phyloP scores from a whole-genome alignment of 257 asterid species.

The Nemophila menziesii region DNA sequence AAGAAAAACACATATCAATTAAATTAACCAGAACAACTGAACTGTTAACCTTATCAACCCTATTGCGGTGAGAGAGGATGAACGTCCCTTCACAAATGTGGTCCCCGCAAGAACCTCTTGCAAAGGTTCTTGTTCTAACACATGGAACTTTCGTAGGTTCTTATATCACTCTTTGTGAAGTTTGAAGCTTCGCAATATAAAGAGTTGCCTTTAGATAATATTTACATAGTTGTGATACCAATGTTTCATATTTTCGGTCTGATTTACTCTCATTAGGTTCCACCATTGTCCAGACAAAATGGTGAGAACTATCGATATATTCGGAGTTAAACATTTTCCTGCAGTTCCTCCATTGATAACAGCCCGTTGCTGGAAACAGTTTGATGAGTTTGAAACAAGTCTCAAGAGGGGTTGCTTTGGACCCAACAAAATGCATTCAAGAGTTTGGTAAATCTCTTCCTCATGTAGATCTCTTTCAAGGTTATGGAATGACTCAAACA shows the following conservation, averaged over 20 bases:
- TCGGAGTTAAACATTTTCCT: slow-evolving; percentile 51
- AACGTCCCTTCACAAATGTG: too few relatives aligned
- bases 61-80: too few relatives aligned
- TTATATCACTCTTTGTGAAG: slow-evolving; percentile 41
- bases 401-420: slow-evolving; percentile 77
- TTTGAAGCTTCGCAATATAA: slow-evolving; percentile 30
- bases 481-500: slow-evolving; percentile 74
- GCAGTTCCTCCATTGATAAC: slow-evolving; percentile 80
- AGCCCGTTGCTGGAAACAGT: slow-evolving; percentile 38
- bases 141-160: slow-evolving; percentile 44
- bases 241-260: slow-evolving; percentile 69
- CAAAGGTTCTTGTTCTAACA: slow-evolving; percentile 63
- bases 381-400: too few relatives aligned
- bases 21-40: too few relatives aligned
- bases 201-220: too few relatives aligned
- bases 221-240: slow-evolving; percentile 59
- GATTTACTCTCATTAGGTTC: slow-evolving; percentile 51
- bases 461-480: slow-evolving; percentile 61
- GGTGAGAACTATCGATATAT: slow-evolving; percentile 50
- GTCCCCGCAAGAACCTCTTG: too few relatives aligned
- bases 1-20: too few relatives aligned
- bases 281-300: slow-evolving; percentile 41
- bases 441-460: slow-evolving; percentile 54
- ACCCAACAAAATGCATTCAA: slow-evolving; percentile 49
- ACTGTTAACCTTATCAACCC: too few relatives aligned